These are phyloP conservation scores for Malania oleifera DNA, from an alignment of 164 flowering plant genomes.

Conservation along the genomic window DNA sequence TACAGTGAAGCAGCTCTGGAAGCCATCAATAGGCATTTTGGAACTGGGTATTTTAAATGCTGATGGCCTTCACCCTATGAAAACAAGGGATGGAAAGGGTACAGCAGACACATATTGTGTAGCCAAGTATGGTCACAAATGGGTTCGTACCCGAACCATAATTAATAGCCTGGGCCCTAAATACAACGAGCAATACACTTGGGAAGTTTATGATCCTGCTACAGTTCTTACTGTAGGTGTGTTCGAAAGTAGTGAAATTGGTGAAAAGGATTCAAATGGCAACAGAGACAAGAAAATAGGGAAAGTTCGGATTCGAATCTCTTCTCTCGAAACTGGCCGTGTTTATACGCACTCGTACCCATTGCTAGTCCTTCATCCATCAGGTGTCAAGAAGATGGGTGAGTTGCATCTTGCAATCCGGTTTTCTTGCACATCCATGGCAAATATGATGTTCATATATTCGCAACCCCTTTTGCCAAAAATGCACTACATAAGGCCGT, in stretches of 20 bases:
- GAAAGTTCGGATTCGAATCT: constrained; percentile 60
- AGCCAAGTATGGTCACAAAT: constrained; percentile 59
- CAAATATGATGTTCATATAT: constrained; percentile 39
- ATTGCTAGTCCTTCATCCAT: constrained; percentile 48
- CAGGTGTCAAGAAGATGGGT: constrained; percentile 69
- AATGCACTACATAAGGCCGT: constrained; percentile 56
- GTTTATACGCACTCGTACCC: constrained; percentile 58
- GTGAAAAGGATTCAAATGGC: constrained; percentile 25
- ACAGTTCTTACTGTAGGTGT: constrained; percentile 63
- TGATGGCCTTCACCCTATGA: constrained; percentile 51
- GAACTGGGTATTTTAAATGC: constrained; percentile 58
- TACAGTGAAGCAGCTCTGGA: constrained; percentile 58
- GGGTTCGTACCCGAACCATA: constrained; percentile 64
- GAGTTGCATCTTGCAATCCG: constrained; percentile 59
- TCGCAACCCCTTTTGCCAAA: constrained; percentile 48
- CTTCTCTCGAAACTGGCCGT: constrained; percentile 61
- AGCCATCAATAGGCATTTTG: constrained; percentile 43
- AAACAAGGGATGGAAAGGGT: constrained; percentile 45
- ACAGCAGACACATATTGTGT: constrained; percentile 63
- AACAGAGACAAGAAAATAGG: constrained; percentile 41
- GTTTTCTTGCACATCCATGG: constrained; percentile 39
- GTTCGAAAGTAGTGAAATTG: constrained; percentile 43
- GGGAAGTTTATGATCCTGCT: constrained; percentile 71
- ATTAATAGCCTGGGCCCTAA: constrained; percentile 47
- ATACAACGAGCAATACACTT: constrained; percentile 65